Conservation (phyloP, 305 asterid species). For the Fraxinus floribunda region DNA sequence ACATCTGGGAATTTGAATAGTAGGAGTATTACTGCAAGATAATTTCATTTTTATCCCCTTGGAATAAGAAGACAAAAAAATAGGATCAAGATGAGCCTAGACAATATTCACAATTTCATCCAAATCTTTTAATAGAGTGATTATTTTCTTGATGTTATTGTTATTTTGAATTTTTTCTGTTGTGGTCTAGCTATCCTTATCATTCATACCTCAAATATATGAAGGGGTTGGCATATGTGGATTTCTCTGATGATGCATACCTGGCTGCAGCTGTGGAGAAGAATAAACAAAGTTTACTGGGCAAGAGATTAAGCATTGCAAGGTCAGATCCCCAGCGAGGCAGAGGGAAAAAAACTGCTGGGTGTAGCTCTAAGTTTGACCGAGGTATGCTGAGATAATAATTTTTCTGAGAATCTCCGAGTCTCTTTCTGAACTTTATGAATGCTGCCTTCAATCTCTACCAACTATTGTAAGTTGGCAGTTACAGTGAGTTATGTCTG, state of each 20-base stretch:
- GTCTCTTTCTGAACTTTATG: slow-evolving; percentile 15
- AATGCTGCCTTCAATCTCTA: neutral
- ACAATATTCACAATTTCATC: neutral
- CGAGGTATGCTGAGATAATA: slow-evolving; percentile 40
- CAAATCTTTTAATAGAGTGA: neutral
- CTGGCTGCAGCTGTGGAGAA: slow-evolving; percentile 71
- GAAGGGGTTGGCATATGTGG: slow-evolving; percentile 93
- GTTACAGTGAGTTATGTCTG: neutral
- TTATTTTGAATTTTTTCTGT: too few species aligned
- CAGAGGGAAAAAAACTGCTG: slow-evolving; percentile 45
- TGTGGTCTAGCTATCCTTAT: neutral
- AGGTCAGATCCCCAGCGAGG: slow-evolving; percentile 75
- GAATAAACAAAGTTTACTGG: slow-evolving; percentile 58
- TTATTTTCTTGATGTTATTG: too few species aligned
- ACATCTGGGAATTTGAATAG: too few species aligned
- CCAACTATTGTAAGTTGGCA: neutral
- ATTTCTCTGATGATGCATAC: slow-evolving; percentile 77
- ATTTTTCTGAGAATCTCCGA: neutral
- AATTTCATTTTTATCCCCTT: neutral
- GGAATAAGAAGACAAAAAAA: neutral
- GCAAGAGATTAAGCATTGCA: slow-evolving; percentile 63
- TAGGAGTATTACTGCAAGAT: too few species aligned
- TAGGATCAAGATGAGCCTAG: neutral
- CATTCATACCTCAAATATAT: slow-evolving; percentile 28
- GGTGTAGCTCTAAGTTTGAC: slow-evolving; percentile 29